These are phyloP conservation scores for Tephrocybe sp. DNA, from an alignment of 768 basidiomycete genomes.

Conservation along the genomic window DNA sequence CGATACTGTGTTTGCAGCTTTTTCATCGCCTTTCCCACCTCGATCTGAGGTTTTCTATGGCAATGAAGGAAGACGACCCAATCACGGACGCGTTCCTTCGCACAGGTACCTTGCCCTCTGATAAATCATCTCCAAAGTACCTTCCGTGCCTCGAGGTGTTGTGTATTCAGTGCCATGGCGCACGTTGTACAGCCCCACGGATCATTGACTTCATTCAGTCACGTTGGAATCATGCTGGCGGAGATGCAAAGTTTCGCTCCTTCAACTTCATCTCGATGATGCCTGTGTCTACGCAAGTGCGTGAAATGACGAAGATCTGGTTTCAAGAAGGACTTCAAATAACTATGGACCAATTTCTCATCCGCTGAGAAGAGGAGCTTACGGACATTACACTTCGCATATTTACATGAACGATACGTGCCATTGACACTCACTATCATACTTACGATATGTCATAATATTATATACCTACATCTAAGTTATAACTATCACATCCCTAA, in stretches of 20 bases:
- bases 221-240: slow-evolving; percentile 22
- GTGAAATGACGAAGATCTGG: slow-evolving; percentile 21
- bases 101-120: slow-evolving; percentile 15
- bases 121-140: neutral
- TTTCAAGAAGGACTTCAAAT: slow-evolving; percentile 27
- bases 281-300: slow-evolving; percentile 21
- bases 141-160: slow-evolving; percentile 27
- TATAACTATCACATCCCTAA: neutral
- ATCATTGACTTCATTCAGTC: slow-evolving; percentile 34
- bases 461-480: too few species aligned
- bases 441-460: too few species aligned
- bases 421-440: too few species aligned
- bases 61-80: slow-evolving; percentile 31
- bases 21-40: slow-evolving; percentile 30
- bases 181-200: slow-evolving; percentile 21
- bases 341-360: slow-evolving; percentile 3
- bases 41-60: slow-evolving; percentile 34
- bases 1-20: slow-evolving; percentile 30
- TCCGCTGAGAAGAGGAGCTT: neutral
- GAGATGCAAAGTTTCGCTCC: slow-evolving; percentile 18
- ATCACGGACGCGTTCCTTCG: slow-evolving; percentile 35
- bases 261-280: slow-evolving; percentile 31
- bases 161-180: slow-evolving; percentile 36
- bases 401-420: too few species aligned
- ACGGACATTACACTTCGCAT: neutral